Percentiles rank a stretch among this genome's conserved stretches.
Conservation (phyloP, 1,284 basidiomycete genomes). For the Tilletiaria anomala region DNA sequence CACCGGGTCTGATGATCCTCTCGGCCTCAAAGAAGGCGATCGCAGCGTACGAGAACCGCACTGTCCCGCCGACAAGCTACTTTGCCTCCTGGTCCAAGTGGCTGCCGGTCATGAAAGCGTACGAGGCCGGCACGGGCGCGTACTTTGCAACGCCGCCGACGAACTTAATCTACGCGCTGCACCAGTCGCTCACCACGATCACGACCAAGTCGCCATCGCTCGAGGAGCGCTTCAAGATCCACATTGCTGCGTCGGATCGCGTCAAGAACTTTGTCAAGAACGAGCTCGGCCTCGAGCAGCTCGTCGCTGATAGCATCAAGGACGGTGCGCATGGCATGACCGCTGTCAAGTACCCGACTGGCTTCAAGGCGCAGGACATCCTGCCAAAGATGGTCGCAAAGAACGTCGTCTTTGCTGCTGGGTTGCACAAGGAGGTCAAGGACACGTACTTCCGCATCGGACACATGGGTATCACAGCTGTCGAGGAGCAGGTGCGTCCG, state of each 20-base stretch:
- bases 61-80: slow-evolving; percentile 60
- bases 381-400: slow-evolving; percentile 48
- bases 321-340: slow-evolving; percentile 39
- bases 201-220: slow-evolving; percentile 48
- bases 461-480: slow-evolving; percentile 79
- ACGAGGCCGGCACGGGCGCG: slow-evolving; percentile 31
- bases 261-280: slow-evolving; percentile 56
- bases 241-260: slow-evolving; percentile 57
- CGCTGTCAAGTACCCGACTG: slow-evolving; percentile 32
- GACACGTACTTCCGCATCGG: slow-evolving; percentile 49
- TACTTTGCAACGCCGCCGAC: slow-evolving; percentile 49
- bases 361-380: slow-evolving; percentile 26
- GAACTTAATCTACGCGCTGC: slow-evolving; percentile 83
- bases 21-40: slow-evolving; percentile 69
- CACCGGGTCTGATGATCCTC: slow-evolving; percentile 82
- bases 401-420: slow-evolving; percentile 72
- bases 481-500: slow-evolving; percentile 49
- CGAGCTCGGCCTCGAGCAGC: slow-evolving; percentile 52
- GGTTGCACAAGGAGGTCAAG: slow-evolving; percentile 74
- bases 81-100: slow-evolving; percentile 52
- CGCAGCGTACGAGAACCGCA: slow-evolving; percentile 56
- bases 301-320: slow-evolving; percentile 29
- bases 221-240: slow-evolving; percentile 63
- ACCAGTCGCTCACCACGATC: slow-evolving; percentile 63
- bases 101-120: slow-evolving; percentile 39